phyloP scores from a whole-genome alignment of 345 rosid genomes.

The Iberis pinnata region DNA sequence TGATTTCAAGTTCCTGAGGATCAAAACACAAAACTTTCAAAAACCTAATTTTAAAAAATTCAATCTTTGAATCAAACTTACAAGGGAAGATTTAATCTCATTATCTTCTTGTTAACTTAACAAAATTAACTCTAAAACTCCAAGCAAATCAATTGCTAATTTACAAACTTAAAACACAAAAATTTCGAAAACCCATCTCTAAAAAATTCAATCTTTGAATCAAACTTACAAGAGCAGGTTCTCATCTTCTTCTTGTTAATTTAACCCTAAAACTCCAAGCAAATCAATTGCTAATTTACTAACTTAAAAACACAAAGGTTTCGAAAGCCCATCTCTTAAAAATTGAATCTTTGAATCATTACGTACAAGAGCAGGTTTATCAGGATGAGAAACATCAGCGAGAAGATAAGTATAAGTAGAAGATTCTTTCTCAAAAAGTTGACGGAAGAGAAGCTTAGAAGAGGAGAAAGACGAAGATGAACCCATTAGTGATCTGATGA shows the following conservation, averaged over 20 bases:
- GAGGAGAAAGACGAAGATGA: slow-evolving; percentile 33
- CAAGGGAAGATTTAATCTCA: not conserved
- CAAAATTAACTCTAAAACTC: too few species aligned
- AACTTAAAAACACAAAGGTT: not conserved
- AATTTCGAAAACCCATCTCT: not conserved
- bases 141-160: too few species aligned
- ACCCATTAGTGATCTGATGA: slow-evolving; percentile 30
- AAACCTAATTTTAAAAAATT: not conserved
- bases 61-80: not conserved
- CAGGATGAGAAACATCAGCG: slow-evolving; percentile 72
- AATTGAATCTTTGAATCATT: not conserved
- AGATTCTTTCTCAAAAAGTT: slow-evolving; percentile 86
- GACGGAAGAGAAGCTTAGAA: slow-evolving; percentile 67
- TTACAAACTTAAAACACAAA: not conserved
- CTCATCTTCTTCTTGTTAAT: too few species aligned
- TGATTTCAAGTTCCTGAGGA: too few species aligned
- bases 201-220: not conserved
- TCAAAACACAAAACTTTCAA: not conserved
- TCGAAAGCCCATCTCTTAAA: slow-evolving; percentile 15
- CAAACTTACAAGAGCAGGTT: not conserved
- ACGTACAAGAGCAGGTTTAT: slow-evolving; percentile 79
- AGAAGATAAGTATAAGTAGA: slow-evolving; percentile 84
- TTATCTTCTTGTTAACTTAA: too few species aligned
- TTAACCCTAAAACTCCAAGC: too few species aligned
- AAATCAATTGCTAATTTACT: too few species aligned